Base-by-base conservation (phyloP, 495 filamentous ascomycete genomes). In the Daldinia childiae region DNA sequence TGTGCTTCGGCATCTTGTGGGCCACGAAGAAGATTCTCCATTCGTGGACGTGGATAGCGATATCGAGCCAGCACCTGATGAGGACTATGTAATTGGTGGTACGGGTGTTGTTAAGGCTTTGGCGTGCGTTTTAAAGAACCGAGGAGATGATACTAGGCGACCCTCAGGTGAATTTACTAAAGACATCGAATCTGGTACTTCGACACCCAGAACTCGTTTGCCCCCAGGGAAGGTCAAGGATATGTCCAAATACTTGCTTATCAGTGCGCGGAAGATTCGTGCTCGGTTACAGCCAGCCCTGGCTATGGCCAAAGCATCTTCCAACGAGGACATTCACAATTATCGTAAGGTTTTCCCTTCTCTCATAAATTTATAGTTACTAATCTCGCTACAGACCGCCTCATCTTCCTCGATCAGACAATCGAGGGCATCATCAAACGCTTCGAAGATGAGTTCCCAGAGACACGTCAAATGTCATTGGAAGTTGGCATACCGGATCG, bases 391-490 rank as follows among this genome's bases (percentile, higher is more conserved):
- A 21, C 62, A 94, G 91, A 89, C 45, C 92, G 92, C 66, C 89
- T 99, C 26, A 86, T 92, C 54, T 97, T 97, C 85, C 87, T 99
- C 30, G 94, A 97, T 73, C 85, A 91, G 58, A 98, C 95, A 1
- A 87, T 99, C 6, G 87, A 92, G 68, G 88, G 89, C 68, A 97
- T 99, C 82, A 97, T 98, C 76, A 88, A 91, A 74, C 92, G 95
- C 19, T 99, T 99, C 69, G 95, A 98, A 76, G 90, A 95, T 74
- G 94, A 97, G 79, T 99, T 93, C 74, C 95, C 95, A 11, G 95
- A 98, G 75, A 95, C 91, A 1, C 89, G 93, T 14, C 79, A 94
- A 62, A 83, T 69, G 74, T 81, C 62, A 78, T 84, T 45, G 77
- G 83, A 72, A 69, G 76, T 30, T 71, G 74, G 64, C 68, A 75